Evolutionary conservation across 1,284 basidiomycete species (phyloP).

Genomic region (Inonotus obliquus): DNA sequence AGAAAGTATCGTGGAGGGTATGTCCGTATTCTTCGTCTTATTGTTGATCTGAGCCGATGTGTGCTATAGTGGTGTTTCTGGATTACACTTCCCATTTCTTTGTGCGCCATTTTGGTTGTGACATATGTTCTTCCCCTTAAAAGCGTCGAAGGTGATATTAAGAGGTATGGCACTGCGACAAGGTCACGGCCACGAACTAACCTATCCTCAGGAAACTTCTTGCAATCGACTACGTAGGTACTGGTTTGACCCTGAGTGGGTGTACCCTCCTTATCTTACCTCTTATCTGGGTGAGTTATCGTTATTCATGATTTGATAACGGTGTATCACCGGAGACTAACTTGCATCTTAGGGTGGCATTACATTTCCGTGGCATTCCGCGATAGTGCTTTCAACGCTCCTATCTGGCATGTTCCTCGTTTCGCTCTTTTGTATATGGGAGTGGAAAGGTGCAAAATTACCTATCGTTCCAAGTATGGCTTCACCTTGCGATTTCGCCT

Average conservation of each 20-base stretch:
- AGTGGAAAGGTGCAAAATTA: slow-evolving; percentile 63
- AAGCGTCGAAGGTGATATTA: slow-evolving; percentile 54
- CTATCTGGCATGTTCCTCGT: slow-evolving; percentile 52
- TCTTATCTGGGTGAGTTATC: slow-evolving; percentile 57
- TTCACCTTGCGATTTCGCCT: slow-evolving; percentile 13
- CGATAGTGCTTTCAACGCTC: slow-evolving; percentile 58
- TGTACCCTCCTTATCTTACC: slow-evolving; percentile 62
- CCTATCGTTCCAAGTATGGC: slow-evolving; percentile 63
- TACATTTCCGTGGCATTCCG: slow-evolving; percentile 63
- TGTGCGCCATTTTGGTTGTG: slow-evolving; percentile 48
- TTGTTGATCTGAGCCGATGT: not conserved
- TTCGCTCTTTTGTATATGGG: slow-evolving; percentile 62
- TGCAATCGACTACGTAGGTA: slow-evolving; percentile 65
- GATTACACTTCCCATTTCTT: slow-evolving; percentile 59
- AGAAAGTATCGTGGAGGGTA: slow-evolving; percentile 60
- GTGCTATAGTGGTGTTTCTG: slow-evolving; percentile 54
- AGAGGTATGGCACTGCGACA: slow-evolving; percentile 30
- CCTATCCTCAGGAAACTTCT: slow-evolving; percentile 47
- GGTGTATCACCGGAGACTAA: not conserved
- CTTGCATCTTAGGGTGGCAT: slow-evolving; percentile 50
- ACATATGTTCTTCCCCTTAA: slow-evolving; percentile 62
- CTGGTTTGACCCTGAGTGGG: slow-evolving; percentile 53
- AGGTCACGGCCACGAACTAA: not conserved
- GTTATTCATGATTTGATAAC: not conserved
- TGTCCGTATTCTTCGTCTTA: slow-evolving; percentile 28